Base-by-base conservation (phyloP, 192 early-diverging fungal genomes). In the Coemansia aciculifera region DNA sequence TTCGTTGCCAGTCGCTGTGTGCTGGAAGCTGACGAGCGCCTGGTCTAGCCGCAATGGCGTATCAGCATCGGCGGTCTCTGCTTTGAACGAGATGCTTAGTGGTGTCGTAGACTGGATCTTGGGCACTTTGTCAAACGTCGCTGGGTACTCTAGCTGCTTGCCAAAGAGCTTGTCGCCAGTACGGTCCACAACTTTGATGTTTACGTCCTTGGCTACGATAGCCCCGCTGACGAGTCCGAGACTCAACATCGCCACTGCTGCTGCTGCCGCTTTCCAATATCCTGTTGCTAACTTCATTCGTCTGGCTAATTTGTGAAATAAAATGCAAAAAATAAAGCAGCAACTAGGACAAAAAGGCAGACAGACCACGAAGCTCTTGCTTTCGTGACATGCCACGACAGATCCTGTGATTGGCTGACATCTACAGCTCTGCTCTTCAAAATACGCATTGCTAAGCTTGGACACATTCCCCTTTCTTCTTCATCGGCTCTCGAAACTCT, bases 141-240 rank as follows among this genome's bases (percentile, higher is more conserved):
- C 49, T 1, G 72, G 72, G 27, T 74, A 43, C 68, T 54, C 36
- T 42, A 77, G 68, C 38, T 29, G 46, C 54, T 77, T 21, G 5
- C 68, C 68, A 39, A 83, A 72, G 42, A 75, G 66, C 72, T 69
- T 72, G 75, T 78, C 81, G 27, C 81, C 81, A 0, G 81, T 78
- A 39, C 81, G 81, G 63, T 83, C 81, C 59, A 75, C 63, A 39
- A 75, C 75, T 31, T 63, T 71, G 12, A 83, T 68, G 2, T 54
- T 65, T 37, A 83, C 66, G 63, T 72, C 64, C 43, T 40, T 63
- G 8, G 64, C 67, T 21, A 64, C 49, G 3, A 78, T 57, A 23
- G 62, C 37, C 8, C 56, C 67, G 24, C 27, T 21, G 64, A 65
- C 66, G n/a, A 77, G 62, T 29, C 54, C 37, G 0, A 63, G 39